Conservation (phyloP, 164 flowering plant species). For the Berberis thunbergii region DNA sequence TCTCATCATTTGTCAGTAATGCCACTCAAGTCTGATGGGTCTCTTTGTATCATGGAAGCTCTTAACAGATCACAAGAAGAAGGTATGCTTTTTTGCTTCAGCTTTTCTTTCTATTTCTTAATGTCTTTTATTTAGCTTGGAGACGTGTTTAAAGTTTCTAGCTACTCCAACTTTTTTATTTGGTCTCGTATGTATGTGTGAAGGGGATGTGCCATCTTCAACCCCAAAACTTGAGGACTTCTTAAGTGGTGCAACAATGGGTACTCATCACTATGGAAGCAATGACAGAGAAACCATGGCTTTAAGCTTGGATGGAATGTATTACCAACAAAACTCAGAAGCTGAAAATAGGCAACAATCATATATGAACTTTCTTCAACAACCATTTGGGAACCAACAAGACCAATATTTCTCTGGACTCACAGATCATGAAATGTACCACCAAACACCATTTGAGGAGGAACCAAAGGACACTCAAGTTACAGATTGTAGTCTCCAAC, state of each 20-base stretch:
- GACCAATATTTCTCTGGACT: conserved; percentile 24
- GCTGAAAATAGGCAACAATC: conserved; percentile 18
- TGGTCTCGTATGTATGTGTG: not conserved
- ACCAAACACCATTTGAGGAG: conserved; percentile 16
- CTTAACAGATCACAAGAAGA: conserved; percentile 45
- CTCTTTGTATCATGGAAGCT: conserved; percentile 84
- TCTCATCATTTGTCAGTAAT: conserved; percentile 43
- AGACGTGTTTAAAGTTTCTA: not conserved
- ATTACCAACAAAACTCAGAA: conserved; percentile 31
- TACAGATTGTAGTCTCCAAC: conserved; percentile 21
- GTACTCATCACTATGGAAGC: conserved; percentile 38
- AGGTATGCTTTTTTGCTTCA: conserved; percentile 29
- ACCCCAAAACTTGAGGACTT: conserved; percentile 53
- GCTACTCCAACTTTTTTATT: not conserved
- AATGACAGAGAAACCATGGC: conserved; percentile 42
- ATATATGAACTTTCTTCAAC: conserved; percentile 21
- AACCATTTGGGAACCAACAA: conserved; percentile 14
- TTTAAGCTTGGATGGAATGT: conserved; percentile 49
- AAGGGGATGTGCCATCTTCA: conserved; percentile 41
- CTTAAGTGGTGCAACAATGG: conserved; percentile 49
- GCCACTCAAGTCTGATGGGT: conserved; percentile 91
- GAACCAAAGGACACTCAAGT: conserved; percentile 24
- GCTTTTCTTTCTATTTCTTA: conserved; percentile 3
- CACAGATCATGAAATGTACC: conserved; percentile 26
- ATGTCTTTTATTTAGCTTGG: conserved; percentile 1